These are phyloP conservation scores for Blepharisma japonicum DNA, from an alignment of 73 alveolate species.

Conservation along the genomic window DNA sequence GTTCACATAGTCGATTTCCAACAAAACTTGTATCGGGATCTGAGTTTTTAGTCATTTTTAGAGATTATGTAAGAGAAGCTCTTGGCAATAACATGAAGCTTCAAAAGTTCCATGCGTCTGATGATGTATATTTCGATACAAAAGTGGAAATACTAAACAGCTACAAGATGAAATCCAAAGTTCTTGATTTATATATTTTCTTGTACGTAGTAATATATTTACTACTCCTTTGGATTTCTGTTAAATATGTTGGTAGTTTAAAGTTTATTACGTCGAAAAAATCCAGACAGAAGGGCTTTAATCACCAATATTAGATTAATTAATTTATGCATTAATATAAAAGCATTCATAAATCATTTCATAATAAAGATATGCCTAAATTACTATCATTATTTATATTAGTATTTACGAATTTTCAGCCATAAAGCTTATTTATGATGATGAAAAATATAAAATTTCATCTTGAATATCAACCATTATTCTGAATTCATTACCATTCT, in stretches of 20 bases:
- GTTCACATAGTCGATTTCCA: neutral
- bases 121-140: neutral
- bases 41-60: neutral
- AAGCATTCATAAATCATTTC: too few species aligned
- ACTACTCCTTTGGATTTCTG: neutral
- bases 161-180: constrained; percentile 16
- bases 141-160: neutral
- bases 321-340: too few species aligned
- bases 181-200: constrained; percentile 26
- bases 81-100: neutral
- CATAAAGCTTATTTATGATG: too few species aligned
- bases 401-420: too few species aligned
- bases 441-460: too few species aligned
- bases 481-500: too few species aligned
- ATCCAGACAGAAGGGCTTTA: too few species aligned
- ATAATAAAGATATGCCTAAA: too few species aligned
- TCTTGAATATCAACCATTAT: too few species aligned
- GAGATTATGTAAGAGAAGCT: neutral
- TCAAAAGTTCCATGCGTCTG: constrained; percentile 15
- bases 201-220: neutral
- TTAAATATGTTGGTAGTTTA: neutral
- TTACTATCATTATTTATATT: too few species aligned
- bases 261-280: too few species aligned
- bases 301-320: too few species aligned
- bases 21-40: neutral